Base-by-base conservation (phyloP, 1,139 yeast species). In the Pichia sp. region DNA sequence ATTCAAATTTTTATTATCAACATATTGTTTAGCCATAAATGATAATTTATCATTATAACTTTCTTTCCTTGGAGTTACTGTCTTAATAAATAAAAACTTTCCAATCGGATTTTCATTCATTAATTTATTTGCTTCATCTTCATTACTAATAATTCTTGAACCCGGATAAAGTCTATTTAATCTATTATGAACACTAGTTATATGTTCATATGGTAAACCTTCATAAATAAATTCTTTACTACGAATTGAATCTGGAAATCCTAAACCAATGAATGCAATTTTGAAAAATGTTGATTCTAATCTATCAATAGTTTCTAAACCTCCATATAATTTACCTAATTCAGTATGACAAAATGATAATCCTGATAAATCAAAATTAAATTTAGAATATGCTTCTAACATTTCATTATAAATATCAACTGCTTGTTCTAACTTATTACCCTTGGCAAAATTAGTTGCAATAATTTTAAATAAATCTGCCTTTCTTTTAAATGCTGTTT, bases 121-220 rank as follows among this genome's bases (percentile, higher is more conserved):
- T 53, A 81, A 64, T 50, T 49, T 54, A 31, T 46, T 47, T n/a
- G 67, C 62, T 55, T 83, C 85, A n/a, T 72, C 71, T 61, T 84
- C 90, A 54, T 78, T 80, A 43, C 80, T 71, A 33, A 87, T 72
- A 52, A 87, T 80, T 51, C 83, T 76, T 1, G 96, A 88, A 46
- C 96, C 96, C 30, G 94, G 95, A 64, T 86, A 86, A 43, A 86
- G 68, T 61, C 81, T 78, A 59, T 83, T 74, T 55, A 88, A 70
- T 58, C 95, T 74, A 59, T 83, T 88, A 58, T 86, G 90, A 63
- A 88, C 84, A 2, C 94, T 82, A 5, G 89, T 83, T 49, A 88
- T 82, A 64, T 86, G 94, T 63, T 88, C 96, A 68, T 86, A 88
- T 31, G 95, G 90, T 47, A 81, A 72, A 11, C 96, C 96, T 67